Conservation (phyloP, 2,329 filamentous ascomycete genomes). For the Clonostachys chloroleuca region DNA sequence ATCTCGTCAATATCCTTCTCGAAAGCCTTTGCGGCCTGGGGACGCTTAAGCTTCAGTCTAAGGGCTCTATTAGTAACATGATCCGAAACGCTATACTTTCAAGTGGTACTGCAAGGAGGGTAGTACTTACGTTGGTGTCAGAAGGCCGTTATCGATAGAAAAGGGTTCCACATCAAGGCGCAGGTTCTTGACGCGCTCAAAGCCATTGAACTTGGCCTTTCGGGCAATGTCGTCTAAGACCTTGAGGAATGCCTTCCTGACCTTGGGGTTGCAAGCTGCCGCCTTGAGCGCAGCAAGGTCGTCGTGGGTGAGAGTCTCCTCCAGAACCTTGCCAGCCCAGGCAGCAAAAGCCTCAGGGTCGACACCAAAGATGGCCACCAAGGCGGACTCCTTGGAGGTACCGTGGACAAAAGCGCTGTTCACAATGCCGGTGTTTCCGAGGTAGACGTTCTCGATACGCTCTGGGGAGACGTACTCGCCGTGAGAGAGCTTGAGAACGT, state of each 20-base stretch:
- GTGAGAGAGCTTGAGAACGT: constrained; percentile 96
- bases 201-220: constrained; percentile 87
- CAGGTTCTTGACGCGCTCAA: constrained; percentile 74
- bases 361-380: constrained; percentile 86
- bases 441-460: constrained; percentile 91
- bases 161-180: constrained; percentile 84
- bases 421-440: constrained; percentile 75
- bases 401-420: constrained; percentile 87
- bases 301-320: constrained; percentile 55
- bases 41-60: constrained; percentile 58
- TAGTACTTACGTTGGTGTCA: constrained; percentile 76
- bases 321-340: constrained; percentile 74
- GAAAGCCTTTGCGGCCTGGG: constrained; percentile 49
- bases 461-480: constrained; percentile 98
- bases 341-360: constrained; percentile 79
- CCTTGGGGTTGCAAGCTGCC: constrained; percentile 63
- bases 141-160: constrained; percentile 83
- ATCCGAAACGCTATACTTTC: too few relatives aligned
- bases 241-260: constrained; percentile 71
- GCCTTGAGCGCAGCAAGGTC: constrained; percentile 65
- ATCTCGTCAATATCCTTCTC: constrained; percentile 47
- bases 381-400: constrained; percentile 72
- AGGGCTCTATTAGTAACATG: constrained; percentile 8
- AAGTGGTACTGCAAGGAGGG: background rate
- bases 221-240: constrained; percentile 75